Evolutionary conservation across 805 yeast species (phyloP).

Genomic region (Saccharomycopsis oosterbeekiorum): DNA sequence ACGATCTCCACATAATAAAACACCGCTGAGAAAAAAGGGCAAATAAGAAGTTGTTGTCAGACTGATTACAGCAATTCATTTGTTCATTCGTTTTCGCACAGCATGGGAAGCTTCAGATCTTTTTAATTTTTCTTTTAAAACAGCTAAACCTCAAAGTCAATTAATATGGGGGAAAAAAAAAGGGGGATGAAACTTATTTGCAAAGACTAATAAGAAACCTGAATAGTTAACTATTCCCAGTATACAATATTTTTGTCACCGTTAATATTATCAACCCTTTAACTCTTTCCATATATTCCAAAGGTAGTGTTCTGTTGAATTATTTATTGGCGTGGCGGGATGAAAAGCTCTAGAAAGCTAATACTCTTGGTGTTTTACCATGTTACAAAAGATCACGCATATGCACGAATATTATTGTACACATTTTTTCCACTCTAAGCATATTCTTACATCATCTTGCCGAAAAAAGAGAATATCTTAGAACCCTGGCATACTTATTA

Average conservation of each 20-base stretch:
- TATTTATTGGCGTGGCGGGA: neutral
- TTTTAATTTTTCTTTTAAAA: too few relatives aligned
- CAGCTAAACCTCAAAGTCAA: too few relatives aligned
- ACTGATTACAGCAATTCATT: too few relatives aligned
- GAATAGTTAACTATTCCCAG: too few relatives aligned
- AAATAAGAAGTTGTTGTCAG: neutral
- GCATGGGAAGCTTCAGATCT: too few relatives aligned
- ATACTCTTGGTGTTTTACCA: neutral
- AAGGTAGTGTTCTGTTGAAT: neutral
- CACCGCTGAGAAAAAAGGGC: neutral
- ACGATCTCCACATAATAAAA: neutral
- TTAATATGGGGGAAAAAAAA: too few relatives aligned
- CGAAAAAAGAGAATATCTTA: neutral
- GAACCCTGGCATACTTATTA: neutral
- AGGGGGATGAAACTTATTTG: too few relatives aligned
- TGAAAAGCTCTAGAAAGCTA: too few relatives aligned
- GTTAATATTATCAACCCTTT: neutral
- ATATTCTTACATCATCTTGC: neutral
- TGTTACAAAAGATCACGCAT: neutral
- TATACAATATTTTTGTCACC: too few relatives aligned
- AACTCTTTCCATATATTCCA: too few relatives aligned
- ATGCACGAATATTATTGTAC: neutral
- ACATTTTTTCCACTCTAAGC: neutral
- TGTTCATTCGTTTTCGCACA: too few relatives aligned
- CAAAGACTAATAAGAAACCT: too few relatives aligned